phyloP scores from a whole-genome alignment of 257 asterid genomes.

The Vinca minor region DNA sequence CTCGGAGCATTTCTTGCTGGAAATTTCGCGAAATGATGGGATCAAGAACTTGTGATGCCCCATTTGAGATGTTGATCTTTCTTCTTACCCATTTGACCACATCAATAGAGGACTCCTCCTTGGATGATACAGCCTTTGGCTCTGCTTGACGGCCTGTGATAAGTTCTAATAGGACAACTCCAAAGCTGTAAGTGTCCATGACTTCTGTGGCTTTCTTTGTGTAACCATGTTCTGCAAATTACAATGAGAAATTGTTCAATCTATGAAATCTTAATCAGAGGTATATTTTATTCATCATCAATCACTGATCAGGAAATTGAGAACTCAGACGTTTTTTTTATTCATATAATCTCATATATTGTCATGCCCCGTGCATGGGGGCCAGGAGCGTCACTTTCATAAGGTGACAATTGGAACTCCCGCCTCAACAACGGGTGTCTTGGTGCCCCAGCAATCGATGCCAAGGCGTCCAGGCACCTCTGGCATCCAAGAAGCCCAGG shows the following conservation, averaged over 20 bases:
- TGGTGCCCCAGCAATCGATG: no score
- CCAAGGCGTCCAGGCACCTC: no score
- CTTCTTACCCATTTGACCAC: conserved; percentile 82
- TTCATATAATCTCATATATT: no score
- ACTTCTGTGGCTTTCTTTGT: conserved; percentile 59
- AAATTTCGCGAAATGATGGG: conserved; percentile 39
- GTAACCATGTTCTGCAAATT: conserved; percentile 52
- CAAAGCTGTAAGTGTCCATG: conserved; percentile 61
- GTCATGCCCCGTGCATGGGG: no score
- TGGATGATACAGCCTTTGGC: conserved; percentile 15
- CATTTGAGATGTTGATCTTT: conserved; percentile 63
- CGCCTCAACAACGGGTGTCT: no score
- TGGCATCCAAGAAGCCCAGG: no score
- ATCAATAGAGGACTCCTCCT: conserved; percentile 34
- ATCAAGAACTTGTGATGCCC: conserved; percentile 54
- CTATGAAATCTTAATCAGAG: not conserved
- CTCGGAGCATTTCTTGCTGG: conserved; percentile 51
- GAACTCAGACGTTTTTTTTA: no score
- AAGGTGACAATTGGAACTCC: no score
- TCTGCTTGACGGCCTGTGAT: conserved; percentile 64
- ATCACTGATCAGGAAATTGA: no score
- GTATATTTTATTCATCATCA: no score
- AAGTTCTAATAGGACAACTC: conserved; percentile 65
- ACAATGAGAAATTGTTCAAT: conserved; percentile 9
- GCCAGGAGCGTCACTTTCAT: no score